Evolutionary conservation across 805 yeast genomes (phyloP), one percentile per base, ranked within the genome.

Genomic region (Kodamaea jinghongensis): DNA sequence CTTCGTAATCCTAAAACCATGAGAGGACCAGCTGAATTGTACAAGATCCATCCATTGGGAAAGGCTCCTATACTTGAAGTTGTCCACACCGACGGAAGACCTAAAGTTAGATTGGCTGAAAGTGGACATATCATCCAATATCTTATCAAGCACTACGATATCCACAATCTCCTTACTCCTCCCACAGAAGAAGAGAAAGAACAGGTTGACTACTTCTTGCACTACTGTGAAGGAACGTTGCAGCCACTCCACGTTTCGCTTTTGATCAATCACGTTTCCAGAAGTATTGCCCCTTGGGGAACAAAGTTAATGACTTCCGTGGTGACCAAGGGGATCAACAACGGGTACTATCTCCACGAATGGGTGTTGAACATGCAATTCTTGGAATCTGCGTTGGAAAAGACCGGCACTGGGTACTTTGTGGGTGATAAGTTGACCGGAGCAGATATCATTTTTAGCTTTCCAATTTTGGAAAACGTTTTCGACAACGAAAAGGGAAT

Each of bases 211-310:
- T 81, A 74, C 53, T 79, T 61, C 46, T 57, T 77, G 31, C 78
- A 77, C 51, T 78, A 73, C 48, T 55, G 75, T n/a, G 91, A 84
- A 56, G 85, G 80, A 1, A 70, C 85, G 15, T 54, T 83, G 12
- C 80, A 76, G 54, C 77, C 78, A 4, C 59, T 67, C 6, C 54
- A 75, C 38, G 63, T 67, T 23, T 45, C 64, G 3, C 50, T 63
- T 36, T 51, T 67, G 42, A 58, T 68, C 63, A 56, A 65, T 63
- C 55, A 67, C 3, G 60, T 60, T 17, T 74, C 73, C 4, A 71
- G 65, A 42, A 48, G 58, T 3, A 47, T 64, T 4, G 69, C 76
- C 1, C 82, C 83, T 3, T 63, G 72, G 47, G 74, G 79, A 9
- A 41, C 73, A 17, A 71, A 75, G 33, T 59, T 70, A 4, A 34